Base-by-base conservation (phyloP, 2,329 filamentous ascomycete genomes). In the Blastomyces silverae region DNA sequence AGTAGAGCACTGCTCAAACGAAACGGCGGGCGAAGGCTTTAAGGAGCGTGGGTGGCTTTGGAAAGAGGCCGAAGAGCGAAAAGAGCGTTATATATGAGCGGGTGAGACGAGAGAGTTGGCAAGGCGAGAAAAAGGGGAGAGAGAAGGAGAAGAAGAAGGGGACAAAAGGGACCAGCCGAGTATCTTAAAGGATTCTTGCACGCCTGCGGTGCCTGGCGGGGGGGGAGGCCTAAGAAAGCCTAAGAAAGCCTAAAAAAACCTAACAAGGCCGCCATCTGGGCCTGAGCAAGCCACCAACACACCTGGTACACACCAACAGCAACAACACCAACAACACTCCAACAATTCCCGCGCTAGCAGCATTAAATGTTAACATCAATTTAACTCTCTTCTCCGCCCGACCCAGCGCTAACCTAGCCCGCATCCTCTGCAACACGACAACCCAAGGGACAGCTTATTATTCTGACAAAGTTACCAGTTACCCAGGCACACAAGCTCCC, bases 21-120 rank as follows among this genome's bases (percentile, higher is more conserved):
- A 7, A 15, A 57, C 17, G 17, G 17, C n/a, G 20, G 2, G 22
- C n/a, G 20, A 57, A 62, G 37, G 60, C 46, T 2, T 50, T 61
- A 58, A 70, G 64, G 71, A 74, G 66, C 65, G 71, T 73, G 67
- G 66, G 39, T 61, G 67, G 72, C 73, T 73, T 70, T 34, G 25
- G 52, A 53, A 70, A 66, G 31, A 67, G 44, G 44, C 65, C 56
- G 34, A 63, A 58, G 62, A 66, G 64, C 20, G 65, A 63, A 66
- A 62, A 57, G 58, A 62, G 64, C 61, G 68, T 42, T 56, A 67
- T 69, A 69, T 68, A 67, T 62, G 61, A 64, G 67, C 63, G 65
- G 69, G 58, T 62, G 65, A 64, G 55, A 67, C 66, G 65, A 66
- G 61, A 44, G 22, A 48, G n/a, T n/a, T n/a, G n/a, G n/a, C n/a